Conservation (phyloP, 768 basidiomycete species). For the Suillus sp. region DNA sequence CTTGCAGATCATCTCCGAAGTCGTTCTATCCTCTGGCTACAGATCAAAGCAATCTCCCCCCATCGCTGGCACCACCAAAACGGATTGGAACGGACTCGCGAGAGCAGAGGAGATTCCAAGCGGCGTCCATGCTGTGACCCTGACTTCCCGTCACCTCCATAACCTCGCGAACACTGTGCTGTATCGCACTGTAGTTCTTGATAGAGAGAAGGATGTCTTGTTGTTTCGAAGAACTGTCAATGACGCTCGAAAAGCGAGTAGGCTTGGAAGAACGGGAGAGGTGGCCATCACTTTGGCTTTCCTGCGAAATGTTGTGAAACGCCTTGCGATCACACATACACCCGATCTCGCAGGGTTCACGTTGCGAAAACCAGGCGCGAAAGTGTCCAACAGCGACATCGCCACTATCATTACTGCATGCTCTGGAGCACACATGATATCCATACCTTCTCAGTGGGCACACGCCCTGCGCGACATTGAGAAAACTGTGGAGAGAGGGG, state of each 20-base stretch:
- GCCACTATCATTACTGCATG: slow-evolving; percentile 34
- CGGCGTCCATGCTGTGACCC: slow-evolving; percentile 28
- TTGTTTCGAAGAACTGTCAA: slow-evolving; percentile 41
- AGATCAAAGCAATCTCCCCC: background rate
- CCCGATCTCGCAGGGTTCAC: slow-evolving; percentile 17
- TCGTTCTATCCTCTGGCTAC: slow-evolving; percentile 4
- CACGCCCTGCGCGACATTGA: slow-evolving; percentile 8
- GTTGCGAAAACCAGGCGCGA: slow-evolving; percentile 14
- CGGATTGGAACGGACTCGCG: background rate
- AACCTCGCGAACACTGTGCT: slow-evolving; percentile 37
- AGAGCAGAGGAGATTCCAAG: slow-evolving; percentile 2
- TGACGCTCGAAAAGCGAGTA: slow-evolving; percentile 20
- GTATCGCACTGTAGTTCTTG: slow-evolving; percentile 43
- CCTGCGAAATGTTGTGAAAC: slow-evolving; percentile 37
- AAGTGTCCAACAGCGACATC: slow-evolving; percentile 26
- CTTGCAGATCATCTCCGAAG: slow-evolving; percentile 10
- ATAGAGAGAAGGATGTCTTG: slow-evolving; percentile 29
- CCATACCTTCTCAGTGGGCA: slow-evolving; percentile 23
- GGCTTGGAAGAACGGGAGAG: background rate
- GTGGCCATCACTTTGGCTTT: slow-evolving; percentile 22
- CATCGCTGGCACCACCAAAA: background rate
- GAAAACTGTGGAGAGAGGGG: background rate
- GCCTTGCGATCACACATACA: slow-evolving; percentile 36
- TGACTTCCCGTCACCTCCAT: slow-evolving; percentile 30
- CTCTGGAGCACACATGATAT: slow-evolving; percentile 35